Conservation (phyloP, 106 monocot genomes). For the Allium sativum region DNA sequence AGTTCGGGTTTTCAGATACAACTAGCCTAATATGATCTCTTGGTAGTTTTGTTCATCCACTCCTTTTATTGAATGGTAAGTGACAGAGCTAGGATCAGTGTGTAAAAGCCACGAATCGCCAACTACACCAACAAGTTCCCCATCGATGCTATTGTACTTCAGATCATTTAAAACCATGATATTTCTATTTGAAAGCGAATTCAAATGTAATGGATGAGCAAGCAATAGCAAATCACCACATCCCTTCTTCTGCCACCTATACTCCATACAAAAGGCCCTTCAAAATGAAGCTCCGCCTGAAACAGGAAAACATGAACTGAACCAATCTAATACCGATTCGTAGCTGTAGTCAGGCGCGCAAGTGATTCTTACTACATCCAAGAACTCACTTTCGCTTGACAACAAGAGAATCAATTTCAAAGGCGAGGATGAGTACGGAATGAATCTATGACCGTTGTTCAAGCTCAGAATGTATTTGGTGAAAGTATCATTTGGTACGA, state of each 20-base stretch:
- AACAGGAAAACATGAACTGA: conserved; percentile 68
- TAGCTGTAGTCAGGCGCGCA: conserved; percentile 30
- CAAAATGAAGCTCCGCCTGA: conserved; percentile 48
- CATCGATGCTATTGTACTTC: conserved; percentile 75
- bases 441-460: conserved; percentile 57
- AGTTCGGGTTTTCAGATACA: conserved; percentile 44
- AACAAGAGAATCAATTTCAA: conserved; percentile 30
- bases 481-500: conserved; percentile 27
- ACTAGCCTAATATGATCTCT: conserved; percentile 46
- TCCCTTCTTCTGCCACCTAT: conserved; percentile 74
- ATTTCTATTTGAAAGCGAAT: conserved; percentile 17
- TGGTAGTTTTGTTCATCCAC: conserved; percentile 23
- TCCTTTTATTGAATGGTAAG: conserved; percentile 66
- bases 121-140: conserved; percentile 75
- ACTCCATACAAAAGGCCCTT: conserved; percentile 49
- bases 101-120: conserved; percentile 69
- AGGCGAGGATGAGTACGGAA: conserved; percentile 73
- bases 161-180: conserved; percentile 42
- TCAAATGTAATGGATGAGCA: conserved; percentile 76
- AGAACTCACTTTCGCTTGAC: conserved; percentile 17
- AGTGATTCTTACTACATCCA: conserved; percentile 52
- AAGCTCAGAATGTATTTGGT: conserved; percentile 56
- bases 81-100: conserved; percentile 51
- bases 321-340: conserved; percentile 64
- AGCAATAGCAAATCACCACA: conserved; percentile 77